These are phyloP conservation scores for Phialophora tarda DNA, from an alignment of 2,329 filamentous ascomycete species.

Conservation along the genomic window DNA sequence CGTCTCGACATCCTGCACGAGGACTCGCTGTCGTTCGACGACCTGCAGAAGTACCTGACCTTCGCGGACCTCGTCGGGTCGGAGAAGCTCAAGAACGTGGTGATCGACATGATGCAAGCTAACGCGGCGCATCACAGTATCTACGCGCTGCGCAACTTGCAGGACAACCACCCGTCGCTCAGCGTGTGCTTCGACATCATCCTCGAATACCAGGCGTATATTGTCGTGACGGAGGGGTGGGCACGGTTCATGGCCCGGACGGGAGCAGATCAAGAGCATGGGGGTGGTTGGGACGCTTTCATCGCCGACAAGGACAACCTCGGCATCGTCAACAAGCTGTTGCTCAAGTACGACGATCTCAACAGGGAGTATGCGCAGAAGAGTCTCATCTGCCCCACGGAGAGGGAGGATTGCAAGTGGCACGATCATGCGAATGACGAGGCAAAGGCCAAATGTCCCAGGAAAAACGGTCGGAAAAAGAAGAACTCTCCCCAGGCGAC, in stretches of 20 bases:
- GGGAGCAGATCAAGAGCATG: background rate
- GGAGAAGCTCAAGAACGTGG: constrained; percentile 15
- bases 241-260: background rate
- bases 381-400: constrained; percentile 9
- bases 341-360: constrained; percentile 13
- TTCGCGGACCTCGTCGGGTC: constrained; percentile 24
- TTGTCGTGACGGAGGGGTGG: constrained; percentile 16
- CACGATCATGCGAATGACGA: constrained; percentile 20
- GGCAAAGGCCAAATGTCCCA: constrained; percentile 7
- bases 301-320: background rate
- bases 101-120: constrained; percentile 23
- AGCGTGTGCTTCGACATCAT: constrained; percentile 8
- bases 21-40: background rate
- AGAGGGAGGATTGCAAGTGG: constrained; percentile 24
- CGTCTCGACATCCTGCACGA: background rate
- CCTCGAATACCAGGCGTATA: constrained; percentile 22
- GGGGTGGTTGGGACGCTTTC: background rate
- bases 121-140: background rate
- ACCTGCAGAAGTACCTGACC: constrained; percentile 7
- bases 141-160: constrained; percentile 1
- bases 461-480: background rate
- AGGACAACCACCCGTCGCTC: background rate
- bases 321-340: background rate
- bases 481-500: background rate
- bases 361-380: background rate